Evolutionary conservation across 805 yeast species (phyloP).

Genomic region (Candida caryicola): DNA sequence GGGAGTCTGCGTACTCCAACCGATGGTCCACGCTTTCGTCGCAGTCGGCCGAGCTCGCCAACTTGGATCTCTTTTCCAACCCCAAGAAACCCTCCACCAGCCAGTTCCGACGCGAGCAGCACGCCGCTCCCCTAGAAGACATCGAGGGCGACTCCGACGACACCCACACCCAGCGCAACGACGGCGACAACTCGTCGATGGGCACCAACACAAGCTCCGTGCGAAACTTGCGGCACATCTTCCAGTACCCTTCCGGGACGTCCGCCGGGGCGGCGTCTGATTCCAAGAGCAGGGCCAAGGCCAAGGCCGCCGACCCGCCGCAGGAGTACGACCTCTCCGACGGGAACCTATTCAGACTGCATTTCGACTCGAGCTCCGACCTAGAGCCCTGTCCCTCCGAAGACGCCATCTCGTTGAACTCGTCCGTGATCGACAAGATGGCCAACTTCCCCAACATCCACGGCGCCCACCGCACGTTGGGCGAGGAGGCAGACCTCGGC

Average conservation of each 20-base stretch:
- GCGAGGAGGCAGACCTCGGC: neutral
- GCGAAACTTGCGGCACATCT: slow-evolving; percentile 9
- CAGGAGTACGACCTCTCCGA: slow-evolving; percentile 12
- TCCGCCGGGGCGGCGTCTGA: slow-evolving; percentile 1
- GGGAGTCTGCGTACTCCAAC: slow-evolving; percentile 1
- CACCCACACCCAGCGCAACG: neutral
- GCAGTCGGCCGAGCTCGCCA: slow-evolving; percentile 9
- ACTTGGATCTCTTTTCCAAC: slow-evolving; percentile 9
- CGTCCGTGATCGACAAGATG: slow-evolving; percentile 24
- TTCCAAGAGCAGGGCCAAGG: slow-evolving; percentile 1
- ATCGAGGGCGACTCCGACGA: neutral
- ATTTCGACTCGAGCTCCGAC: slow-evolving; percentile 20
- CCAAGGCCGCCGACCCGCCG: neutral
- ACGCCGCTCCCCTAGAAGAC: neutral
- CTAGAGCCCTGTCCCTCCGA: slow-evolving; percentile 5
- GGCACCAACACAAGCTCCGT: slow-evolving; percentile 12
- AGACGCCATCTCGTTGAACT: slow-evolving; percentile 16
- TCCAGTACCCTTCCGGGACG: slow-evolving; percentile 1
- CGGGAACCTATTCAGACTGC: slow-evolving; percentile 14
- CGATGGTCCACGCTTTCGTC: slow-evolving; percentile 8
- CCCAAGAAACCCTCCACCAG: neutral
- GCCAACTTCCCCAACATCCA: slow-evolving; percentile 6
- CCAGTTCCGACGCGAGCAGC: slow-evolving; percentile 1
- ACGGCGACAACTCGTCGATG: slow-evolving; percentile 5
- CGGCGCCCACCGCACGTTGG: neutral